Evolutionary conservation across 495 filamentous ascomycete genomes (phyloP), one percentile per base, ranked within the genome.

Genomic region (Podospora anserina): DNA sequence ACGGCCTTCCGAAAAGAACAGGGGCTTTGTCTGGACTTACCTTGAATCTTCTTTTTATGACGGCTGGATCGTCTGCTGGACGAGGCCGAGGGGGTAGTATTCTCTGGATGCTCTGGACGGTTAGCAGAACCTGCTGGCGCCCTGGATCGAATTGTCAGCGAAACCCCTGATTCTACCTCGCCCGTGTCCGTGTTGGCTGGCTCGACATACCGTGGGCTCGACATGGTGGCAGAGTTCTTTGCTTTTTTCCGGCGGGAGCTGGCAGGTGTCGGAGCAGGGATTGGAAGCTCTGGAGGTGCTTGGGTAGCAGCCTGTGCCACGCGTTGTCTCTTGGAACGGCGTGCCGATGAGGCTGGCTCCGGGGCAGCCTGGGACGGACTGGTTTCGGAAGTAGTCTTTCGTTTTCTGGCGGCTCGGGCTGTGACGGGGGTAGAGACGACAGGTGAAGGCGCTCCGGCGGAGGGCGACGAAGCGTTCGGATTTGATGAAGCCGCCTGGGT

Each of bases 151-250:
- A 11, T 11, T 54, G 23, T 75, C 61, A 76, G 65, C 72, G 66
- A 59, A 32, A n/a, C 16, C 56, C 56, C 56, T 18, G 56, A 32
- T 64, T 27, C 30, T 4, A 28, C 55, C 11, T 16, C 64, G 15
- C 0, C 4, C 13, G 39, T 49, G 49, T 20, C 5, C 20, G n/a
- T 3, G 57, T n/a, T 16, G 20, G 44, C 44, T 19, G 18, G 57
- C 54, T 20, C 30, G 39, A 82, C 86, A 66, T 81, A 95, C 92
- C 87, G 89, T 77, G 90, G 87, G 83, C 89, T 91, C 80, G 93
- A 93, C 93, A 94, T 95, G 75, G 83, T 85, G 80, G 84, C 81
- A 63, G 87, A 76, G 76, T 84, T 81, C 80, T 90, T 88, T 76
- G 86, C 81, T 80, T 86, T 85, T 79, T 79, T 84, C 72, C 86